A percentile compares a stretch with the other conserved stretches of the same genome.
Evolutionary conservation across 306 rosid genomes (phyloP).

Genomic region (Cucumis melo): DNA sequence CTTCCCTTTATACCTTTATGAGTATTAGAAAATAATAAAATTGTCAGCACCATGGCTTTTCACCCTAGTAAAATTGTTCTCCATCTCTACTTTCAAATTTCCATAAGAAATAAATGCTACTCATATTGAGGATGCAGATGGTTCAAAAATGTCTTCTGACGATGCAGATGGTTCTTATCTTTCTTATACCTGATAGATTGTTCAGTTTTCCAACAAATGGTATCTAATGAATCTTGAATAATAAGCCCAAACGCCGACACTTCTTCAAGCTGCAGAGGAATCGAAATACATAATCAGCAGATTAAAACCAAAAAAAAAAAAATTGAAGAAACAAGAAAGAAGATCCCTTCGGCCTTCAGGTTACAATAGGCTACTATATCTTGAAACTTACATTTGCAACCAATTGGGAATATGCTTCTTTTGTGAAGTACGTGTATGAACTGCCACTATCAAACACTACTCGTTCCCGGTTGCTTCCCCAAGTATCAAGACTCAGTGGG

Average conservation of each 20-base stretch:
- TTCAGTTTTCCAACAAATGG: conserved; percentile 61
- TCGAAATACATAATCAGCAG: background rate
- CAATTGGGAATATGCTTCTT: conserved; percentile 43
- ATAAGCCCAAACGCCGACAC: conserved; percentile 33
- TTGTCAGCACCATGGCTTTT: too few species aligned
- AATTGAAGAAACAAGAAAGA: background rate
- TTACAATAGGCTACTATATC: too few species aligned
- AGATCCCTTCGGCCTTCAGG: background rate
- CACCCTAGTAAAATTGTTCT: too few species aligned
- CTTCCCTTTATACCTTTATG: too few species aligned
- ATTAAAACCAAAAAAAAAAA: too few species aligned
- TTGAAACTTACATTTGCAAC: conserved; percentile 50
- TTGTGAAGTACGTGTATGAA: conserved; percentile 63
- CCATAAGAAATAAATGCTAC: background rate
- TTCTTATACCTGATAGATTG: conserved; percentile 33
- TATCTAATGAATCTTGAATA: conserved; percentile 43
- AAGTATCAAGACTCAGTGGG: conserved; percentile 27
- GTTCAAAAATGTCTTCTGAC: background rate
- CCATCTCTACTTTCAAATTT: too few species aligned
- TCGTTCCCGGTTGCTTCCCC: conserved; percentile 24
- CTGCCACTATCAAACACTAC: conserved; percentile 72
- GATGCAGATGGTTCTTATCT: background rate
- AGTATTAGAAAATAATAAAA: too few species aligned
- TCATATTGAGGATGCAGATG: background rate
- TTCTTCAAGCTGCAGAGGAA: conserved; percentile 44